Evolutionary conservation across 2,329 filamentous ascomycete genomes (phyloP), one percentile per base, ranked within the genome.

Genomic region (Dothiorella sarmentorum): DNA sequence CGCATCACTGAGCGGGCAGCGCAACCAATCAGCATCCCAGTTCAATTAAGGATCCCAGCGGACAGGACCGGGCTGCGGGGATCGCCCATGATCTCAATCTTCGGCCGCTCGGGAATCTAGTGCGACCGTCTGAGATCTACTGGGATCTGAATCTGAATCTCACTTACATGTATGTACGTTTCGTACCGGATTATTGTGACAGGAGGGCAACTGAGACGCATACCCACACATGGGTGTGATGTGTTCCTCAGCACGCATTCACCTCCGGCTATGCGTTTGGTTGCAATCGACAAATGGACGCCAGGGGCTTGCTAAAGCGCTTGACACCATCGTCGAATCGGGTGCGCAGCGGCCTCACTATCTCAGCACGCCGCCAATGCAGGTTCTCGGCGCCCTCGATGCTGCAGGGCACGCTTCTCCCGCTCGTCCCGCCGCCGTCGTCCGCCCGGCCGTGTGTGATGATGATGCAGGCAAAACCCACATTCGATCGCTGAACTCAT

Each of bases 61-160:
- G 35, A 11, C 49, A 40, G 49, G 49, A 24, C 33, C 47, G 11
- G 47, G 31, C 49, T 40, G 49, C 49, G 33, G 49, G 49, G 49
- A 53, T 53, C 49, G 49, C 24, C 49, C 49, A 37, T 53, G 49
- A 53, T 53, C 49, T 53, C n/a, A 53, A 20, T 37, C 31, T 55
- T 11, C 26, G 37, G 37, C 27, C 27, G 37, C 52, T 56, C 53
- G 53, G 40, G 26, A 45, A 56, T 56, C 53, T 56, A 37, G 53
- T 56, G 18, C 20, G 17, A 56, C 52, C 26, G 37, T 43, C 37
- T n/a, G n/a, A 56, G 37, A 44, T 42, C 52, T 43, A 17, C 37
- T 43, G 38, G 47, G 47, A 51, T 51, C 47, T 51, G 31, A 27
- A 27, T 38, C 47, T 27, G 42, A 45, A 37, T 37, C 35, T 38